Base-by-base conservation (phyloP, 2,329 filamentous ascomycete species). In the Juglanconis sp. region DNA sequence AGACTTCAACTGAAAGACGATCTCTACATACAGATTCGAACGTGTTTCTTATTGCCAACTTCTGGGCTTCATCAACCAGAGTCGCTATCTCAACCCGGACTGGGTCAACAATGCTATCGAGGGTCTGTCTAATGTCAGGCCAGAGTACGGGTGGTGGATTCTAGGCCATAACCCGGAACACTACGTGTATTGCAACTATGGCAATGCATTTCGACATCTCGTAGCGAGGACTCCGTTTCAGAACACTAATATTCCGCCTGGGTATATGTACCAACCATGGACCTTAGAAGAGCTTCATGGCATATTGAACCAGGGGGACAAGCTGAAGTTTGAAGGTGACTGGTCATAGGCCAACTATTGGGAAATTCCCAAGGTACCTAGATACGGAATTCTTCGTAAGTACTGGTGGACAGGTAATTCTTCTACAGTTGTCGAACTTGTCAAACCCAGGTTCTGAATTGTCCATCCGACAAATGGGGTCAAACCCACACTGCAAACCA, bases 121-220 rank as follows among this genome's bases (percentile, higher is more conserved):
- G 1, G 62, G 64, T n/a, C 50, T 56, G 13, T 32, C 50, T 2
- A 38, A 34, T 10, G 51, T 64, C 47, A 54, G 46, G 35, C 56
- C 59, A 9, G 46, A 59, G 34, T 58, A 59, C 31, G 57, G 57
- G 2, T 65, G 64, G 15, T 70, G 67, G 69, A 60, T 69, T 17
- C 64, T 61, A 63, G 52, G 54, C 5, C 69, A 71, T 5, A 65
- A 68, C 9, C 59, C 59, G 2, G 59, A 61, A 32, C 57, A 38
- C n/a, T 61, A 59, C n/a, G 56, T 51, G 10, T 56, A 55, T 34
- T 24, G 44, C 3, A 61, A 61, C 17, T 61, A 55, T 11, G 56
- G 56, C 5, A 59, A 59, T 34, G 59, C 56, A 9, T 30, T 55
- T 4, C 40, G 51, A 2, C 49, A 49, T 13, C 38, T 61, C 4